Base-by-base conservation (phyloP, 1,284 basidiomycete species). In the Phellinidium pouzarii region DNA sequence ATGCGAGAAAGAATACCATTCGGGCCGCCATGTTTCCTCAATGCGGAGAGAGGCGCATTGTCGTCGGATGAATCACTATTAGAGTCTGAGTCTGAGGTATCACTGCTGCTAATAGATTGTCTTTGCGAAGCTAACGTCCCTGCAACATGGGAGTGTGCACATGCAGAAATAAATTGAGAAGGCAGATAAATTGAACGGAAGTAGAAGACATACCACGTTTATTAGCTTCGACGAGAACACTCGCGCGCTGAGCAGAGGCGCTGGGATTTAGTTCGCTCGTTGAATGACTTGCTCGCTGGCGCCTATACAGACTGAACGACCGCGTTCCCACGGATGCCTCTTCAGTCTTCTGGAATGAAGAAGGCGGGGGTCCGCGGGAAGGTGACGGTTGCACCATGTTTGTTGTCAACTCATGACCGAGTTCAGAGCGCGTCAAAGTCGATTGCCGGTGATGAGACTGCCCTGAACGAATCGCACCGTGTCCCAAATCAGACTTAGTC, bases 1-100 rank as follows among this genome's bases (percentile, higher is more conserved):
- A 70, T 58, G 61, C 71, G 57, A 60, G 71, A 84, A 59, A 63
- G 68, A 44, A 67, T 66, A 58, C 65, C 76, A 4, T 71, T 72
- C 14, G 76, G 74, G 31, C 76, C 70, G 27, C 63, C 65, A 19
- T 76, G 74, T 0, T 61, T 59, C 9, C 74, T 61, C 26, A 75
- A 59, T 19, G 61, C 62, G 1, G 72, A 67, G 37, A 79, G 63
- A 3, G 76, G 76, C 34, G 70, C 66, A 55, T 75, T 68, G 19
- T 75, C 74, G 25, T 52, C 52, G 19, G 56, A 54, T 9, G 52
- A 54, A 14, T 51, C 45, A 27, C 66, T 58, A 1, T 59, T 58
- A 36, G 59, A 59, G 17, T 61, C 59, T 0, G 62, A 59, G 14
- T 54, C 50, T 1, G 61, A 64, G 11, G 63, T 62, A 41, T 65